Evolutionary conservation across 1,284 basidiomycete genomes (phyloP), one percentile per base, ranked within the genome.

Genomic region (Fomitopsis pinicola): DNA sequence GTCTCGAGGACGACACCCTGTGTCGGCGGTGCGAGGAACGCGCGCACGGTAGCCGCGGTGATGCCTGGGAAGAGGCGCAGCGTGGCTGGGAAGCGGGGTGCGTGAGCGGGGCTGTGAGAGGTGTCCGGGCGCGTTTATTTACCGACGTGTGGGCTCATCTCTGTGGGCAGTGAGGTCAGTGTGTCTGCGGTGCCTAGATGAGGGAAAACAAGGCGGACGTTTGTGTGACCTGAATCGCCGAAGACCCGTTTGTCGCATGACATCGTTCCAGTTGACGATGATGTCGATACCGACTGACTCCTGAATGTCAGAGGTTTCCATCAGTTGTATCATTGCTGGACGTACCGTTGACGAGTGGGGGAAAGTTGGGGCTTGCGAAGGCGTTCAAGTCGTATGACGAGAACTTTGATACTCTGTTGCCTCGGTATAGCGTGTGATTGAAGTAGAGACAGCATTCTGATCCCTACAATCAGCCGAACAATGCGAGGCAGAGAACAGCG

Each of bases 1-100:
- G 91, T 93, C 73, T 96, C 92, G 5, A 97, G 80, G 12, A 97
- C 88, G 1, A 95, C 88, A 9, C 93, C 92, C 56, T 81, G 83
- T 12, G 88, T 84, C 2, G 90, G 87, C 7, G 88, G 84, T 59
- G 79, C 80, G 28, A 92, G 81, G 70, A 94, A 94, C 1, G 89
- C 88, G 17, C 80, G 84, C 56, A 94, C 78, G 12, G 88, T 90
- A 3, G 83, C 78, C 0, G 83, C 81, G 15, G 88, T 87, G 63
- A 97, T 92, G 26, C 95, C 95, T 2, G 95, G 95, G 68, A 96
- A 97, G 9, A 97, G 78, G 14, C 92, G 88, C 30, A 94, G 76
- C 12, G 87, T 89, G 7, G 88, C 91, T 92, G 58, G 12, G n/a
- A 26, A 55, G 5, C 33, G 55, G 28, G 5, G 38, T 40, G 38